Evolutionary conservation across 257 asterid species (phyloP), one percentile per base, ranked within the genome.

Genomic region (Asclepias syriaca): DNA sequence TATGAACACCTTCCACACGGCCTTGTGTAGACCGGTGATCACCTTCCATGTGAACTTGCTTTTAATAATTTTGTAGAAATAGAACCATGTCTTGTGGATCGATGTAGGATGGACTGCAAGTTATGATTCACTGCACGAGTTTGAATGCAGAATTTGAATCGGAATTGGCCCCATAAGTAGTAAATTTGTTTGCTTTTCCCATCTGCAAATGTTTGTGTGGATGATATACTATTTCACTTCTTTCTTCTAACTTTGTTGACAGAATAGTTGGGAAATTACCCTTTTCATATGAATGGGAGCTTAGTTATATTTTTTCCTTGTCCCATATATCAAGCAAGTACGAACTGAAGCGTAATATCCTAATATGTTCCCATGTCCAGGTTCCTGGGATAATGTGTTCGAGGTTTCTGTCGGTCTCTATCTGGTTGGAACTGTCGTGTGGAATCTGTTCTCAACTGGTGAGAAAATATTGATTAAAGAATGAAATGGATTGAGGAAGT

Each of bases 371-470:
- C 12, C 59, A 49, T 72, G 76, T 56, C 71, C 87, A 92, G 98
- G 98, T 74, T 86, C 96, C 27, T 89, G 96, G 94, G 96, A 88
- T 59, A 85, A 92, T 56, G 96, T 92, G 46, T 92, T 89, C 59
- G 75, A 84, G 74, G 96, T 89, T 57, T 87, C 98, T 0, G 96
- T 92, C 37, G 96, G 96, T 57, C 92, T 92, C 37, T 89, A 92
- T 78, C 79, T 92, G 74, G 87, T 79, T 16, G 98, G 96, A 57
- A 88, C 98, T 0, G 94, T 88, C 54, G 85, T 89, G 19, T 89
- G 96, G 96, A 87, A 89, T 75, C 87, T 87, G 64, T 92, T 92
- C 85, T 87, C 98, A 49, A 89, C 96, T 27, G 98, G 98, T 12
- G 96, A 92, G 85, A 92, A 88, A 78, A 87, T 92, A 43, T 11